phyloP scores from a whole-genome alignment of 768 basidiomycete species.

The Suillus hirtellus region DNA sequence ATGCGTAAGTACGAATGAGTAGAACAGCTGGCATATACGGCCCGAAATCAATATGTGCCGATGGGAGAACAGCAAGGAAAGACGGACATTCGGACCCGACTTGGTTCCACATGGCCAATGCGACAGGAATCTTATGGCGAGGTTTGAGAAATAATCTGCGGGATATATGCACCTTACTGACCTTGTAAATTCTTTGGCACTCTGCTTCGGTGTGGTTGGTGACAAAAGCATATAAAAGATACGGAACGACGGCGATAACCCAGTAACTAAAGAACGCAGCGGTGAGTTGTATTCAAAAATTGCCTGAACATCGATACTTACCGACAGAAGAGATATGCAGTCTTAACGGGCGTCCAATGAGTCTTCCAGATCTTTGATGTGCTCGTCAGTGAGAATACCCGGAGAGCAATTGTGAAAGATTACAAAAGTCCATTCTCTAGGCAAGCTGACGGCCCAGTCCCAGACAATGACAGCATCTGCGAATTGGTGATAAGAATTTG shows the following conservation, averaged over 20 bases:
- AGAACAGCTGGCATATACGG: slow-evolving; percentile 55
- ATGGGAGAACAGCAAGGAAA: not conserved
- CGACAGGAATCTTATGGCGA: slow-evolving; percentile 65
- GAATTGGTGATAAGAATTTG: slow-evolving; percentile 1
- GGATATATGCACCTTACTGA: slow-evolving; percentile 21
- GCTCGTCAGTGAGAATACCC: not conserved
- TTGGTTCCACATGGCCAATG: slow-evolving; percentile 86
- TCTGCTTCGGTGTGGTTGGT: slow-evolving; percentile 62
- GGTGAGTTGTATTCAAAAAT: slow-evolving; percentile 7
- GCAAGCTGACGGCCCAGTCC: slow-evolving; percentile 83
- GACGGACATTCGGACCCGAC: slow-evolving; percentile 73
- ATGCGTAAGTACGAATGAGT: slow-evolving; percentile 82
- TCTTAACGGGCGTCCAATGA: slow-evolving; percentile 81
- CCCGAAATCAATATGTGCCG: slow-evolving; percentile 11
- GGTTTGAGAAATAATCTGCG: not conserved
- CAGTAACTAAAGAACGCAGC: slow-evolving; percentile 56
- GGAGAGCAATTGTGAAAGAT: slow-evolving; percentile 21
- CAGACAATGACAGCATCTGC: slow-evolving; percentile 79
- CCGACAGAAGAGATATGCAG: slow-evolving; percentile 85
- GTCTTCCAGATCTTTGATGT: slow-evolving; percentile 72
- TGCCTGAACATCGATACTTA: slow-evolving; percentile 36
- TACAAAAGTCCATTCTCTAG: slow-evolving; percentile 78
- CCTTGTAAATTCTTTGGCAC: slow-evolving; percentile 74
- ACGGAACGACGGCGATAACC: slow-evolving; percentile 80
- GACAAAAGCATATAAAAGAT: slow-evolving; percentile 75